A percentile compares a stretch with the other conserved stretches of the same genome.
Evolutionary conservation across 257 asterid species (phyloP).

Genomic region (Fraxinus anomala): DNA sequence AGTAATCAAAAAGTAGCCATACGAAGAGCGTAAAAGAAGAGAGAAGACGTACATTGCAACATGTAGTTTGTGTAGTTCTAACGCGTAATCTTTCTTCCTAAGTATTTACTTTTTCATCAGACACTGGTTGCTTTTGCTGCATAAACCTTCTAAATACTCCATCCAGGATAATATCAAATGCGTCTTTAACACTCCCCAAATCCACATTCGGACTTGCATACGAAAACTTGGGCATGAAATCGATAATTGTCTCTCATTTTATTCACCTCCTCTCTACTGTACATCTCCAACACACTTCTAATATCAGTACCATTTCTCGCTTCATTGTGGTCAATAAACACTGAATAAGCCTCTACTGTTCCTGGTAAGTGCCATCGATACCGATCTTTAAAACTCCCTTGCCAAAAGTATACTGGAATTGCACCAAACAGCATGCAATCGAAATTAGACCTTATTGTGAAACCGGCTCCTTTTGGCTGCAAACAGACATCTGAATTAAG

Average conservation of each 20-base stretch:
- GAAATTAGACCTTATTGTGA: constrained; percentile 52
- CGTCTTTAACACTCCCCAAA: constrained; percentile 32
- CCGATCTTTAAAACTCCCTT: constrained; percentile 48
- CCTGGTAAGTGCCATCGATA: constrained; percentile 60
- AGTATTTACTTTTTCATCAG: not conserved
- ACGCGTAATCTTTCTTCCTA: not conserved
- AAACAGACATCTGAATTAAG: constrained; percentile 56
- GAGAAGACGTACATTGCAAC: not conserved
- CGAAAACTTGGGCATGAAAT: constrained; percentile 39
- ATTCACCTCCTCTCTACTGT: constrained; percentile 33
- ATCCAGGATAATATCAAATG: constrained; percentile 48
- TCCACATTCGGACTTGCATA: constrained; percentile 38
- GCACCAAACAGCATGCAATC: constrained; percentile 69
- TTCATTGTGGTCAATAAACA: constrained; percentile 42
- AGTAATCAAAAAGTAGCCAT: too few species aligned
- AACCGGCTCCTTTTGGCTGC: constrained; percentile 68
- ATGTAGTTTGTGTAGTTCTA: not conserved
- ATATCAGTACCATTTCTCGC: constrained; percentile 46
- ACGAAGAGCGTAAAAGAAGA: not conserved
- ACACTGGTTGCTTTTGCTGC: constrained; percentile 12
- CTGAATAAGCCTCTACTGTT: constrained; percentile 35
- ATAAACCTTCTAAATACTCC: constrained; percentile 43
- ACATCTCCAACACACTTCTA: constrained; percentile 24
- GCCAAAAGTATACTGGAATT: constrained; percentile 62
- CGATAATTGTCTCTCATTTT: constrained; percentile 38